Evolutionary conservation across 108 stramenopile genomes (phyloP), one percentile per base, ranked within the genome.

Genomic region (Asterionellopsis glacialis): DNA sequence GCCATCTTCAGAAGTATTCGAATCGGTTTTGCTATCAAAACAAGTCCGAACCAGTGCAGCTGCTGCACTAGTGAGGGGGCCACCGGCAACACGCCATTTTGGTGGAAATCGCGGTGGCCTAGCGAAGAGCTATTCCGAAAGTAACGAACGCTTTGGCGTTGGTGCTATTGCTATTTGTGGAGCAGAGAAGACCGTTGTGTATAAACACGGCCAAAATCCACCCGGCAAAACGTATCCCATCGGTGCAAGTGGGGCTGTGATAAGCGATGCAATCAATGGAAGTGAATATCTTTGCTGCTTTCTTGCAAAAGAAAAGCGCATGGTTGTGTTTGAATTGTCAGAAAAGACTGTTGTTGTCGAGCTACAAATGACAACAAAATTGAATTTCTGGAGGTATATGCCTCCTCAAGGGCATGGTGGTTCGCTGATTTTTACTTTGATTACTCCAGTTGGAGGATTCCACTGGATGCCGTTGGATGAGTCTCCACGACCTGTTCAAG

Each of bases 331-430:
- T 63, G 88, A 90, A 59, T 59, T 90, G 27, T 69, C 84, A 23
- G 74, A 83, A 16, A 76, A 85, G 45, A 84, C 88, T 1, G 85
- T 90, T 1, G 84, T 90, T 33, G 87, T 94, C 15, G 93, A 94
- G 61, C 67, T 94, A 7, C 89, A 94, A 76, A 94, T 94, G 93
- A 94, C 90, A 33, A 94, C 93, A 5, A 94, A 94, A 55, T 74
- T 94, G n/a, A 94, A 94, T 64, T 94, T 75, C 49, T 94, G 93
- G 93, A 70, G 93, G 18, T 94, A 83, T 43, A 72, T 94, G 28
- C 93, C 93, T 28, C 85, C 85, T 11, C 87, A 91, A 54, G 85
- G 84, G 1, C 82, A 85, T 44, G 87, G 88, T 21, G 73, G 79
- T 52, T 79, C 83, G 12, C 70, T 94, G 15, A 81, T 80, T 24